phyloP scores from a whole-genome alignment of 179 eudicot species.

The Beta corolliflora region DNA sequence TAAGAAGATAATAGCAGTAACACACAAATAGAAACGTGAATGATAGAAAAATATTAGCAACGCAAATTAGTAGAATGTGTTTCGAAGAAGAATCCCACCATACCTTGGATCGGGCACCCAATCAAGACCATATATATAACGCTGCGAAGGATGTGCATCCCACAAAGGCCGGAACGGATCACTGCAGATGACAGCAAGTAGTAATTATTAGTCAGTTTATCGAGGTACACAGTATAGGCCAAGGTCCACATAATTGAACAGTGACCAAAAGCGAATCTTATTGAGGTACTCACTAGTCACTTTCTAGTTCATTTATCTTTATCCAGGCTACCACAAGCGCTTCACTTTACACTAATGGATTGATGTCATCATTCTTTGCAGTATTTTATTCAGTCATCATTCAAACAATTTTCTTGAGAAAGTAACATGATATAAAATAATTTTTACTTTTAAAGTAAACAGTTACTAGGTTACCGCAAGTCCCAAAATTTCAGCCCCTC shows the following conservation, averaged over 20 bases:
- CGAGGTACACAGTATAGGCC: not conserved
- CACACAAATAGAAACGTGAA: not conserved
- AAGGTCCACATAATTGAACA: not conserved
- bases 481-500: constrained; percentile 94
- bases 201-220: constrained; percentile 12
- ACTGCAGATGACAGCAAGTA: constrained; percentile 42
- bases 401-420: not conserved
- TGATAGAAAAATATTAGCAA: not conserved
- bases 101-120: constrained; percentile 95
- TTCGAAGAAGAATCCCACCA: not conserved
- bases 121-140: constrained; percentile 66
- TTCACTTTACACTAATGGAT: not conserved
- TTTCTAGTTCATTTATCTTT: too few relatives aligned
- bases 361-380: not conserved
- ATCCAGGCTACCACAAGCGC: not conserved
- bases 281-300: too few relatives aligned
- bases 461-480: constrained; percentile 57
- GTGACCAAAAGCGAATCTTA: too few relatives aligned
- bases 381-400: not conserved
- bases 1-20: not conserved
- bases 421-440: not conserved
- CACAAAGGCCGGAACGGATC: constrained; percentile 90
- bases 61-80: not conserved
- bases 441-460: not conserved
- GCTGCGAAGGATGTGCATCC: constrained; percentile 59